A percentile compares a stretch with the other conserved stretches of the same genome.
Conservation (phyloP, 441 rosid genomes). For the Adansonia rubrostipa region DNA sequence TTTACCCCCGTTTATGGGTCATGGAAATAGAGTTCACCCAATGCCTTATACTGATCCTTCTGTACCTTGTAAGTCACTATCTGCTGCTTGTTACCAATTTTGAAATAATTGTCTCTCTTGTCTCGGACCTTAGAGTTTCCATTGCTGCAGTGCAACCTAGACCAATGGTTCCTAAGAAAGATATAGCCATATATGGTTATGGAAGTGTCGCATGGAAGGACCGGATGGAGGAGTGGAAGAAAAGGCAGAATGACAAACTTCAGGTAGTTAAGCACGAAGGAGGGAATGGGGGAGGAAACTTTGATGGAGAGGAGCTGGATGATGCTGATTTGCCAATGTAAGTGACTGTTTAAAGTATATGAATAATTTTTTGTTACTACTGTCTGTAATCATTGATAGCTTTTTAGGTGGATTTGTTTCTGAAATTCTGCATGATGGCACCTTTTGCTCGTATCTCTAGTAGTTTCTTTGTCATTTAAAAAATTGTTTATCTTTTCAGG, state of each 20-base stretch:
- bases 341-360: constrained; percentile 23
- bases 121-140: constrained; percentile 26
- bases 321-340: constrained; percentile 77
- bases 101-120: background rate
- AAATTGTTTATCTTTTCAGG: constrained; percentile 43
- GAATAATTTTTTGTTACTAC: background rate
- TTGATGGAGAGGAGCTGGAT: constrained; percentile 45
- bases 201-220: constrained; percentile 90
- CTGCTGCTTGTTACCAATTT: background rate
- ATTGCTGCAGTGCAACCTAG: constrained; percentile 62
- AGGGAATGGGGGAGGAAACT: constrained; percentile 43
- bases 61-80: constrained; percentile 51
- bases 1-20: constrained; percentile 57
- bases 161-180: constrained; percentile 73
- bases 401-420: background rate
- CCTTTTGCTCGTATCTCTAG: background rate
- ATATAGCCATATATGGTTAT: constrained; percentile 71
- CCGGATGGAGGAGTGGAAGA: constrained; percentile 78
- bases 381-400: background rate
- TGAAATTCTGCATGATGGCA: constrained; percentile 3
- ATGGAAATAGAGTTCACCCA: constrained; percentile 59
- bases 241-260: constrained; percentile 62
- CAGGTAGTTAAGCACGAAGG: constrained; percentile 69
- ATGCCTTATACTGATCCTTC: constrained; percentile 54
- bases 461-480: constrained; percentile 20